Conservation (phyloP, 2,329 filamentous ascomycete genomes). For the Ceratocystis diversiconidia region DNA sequence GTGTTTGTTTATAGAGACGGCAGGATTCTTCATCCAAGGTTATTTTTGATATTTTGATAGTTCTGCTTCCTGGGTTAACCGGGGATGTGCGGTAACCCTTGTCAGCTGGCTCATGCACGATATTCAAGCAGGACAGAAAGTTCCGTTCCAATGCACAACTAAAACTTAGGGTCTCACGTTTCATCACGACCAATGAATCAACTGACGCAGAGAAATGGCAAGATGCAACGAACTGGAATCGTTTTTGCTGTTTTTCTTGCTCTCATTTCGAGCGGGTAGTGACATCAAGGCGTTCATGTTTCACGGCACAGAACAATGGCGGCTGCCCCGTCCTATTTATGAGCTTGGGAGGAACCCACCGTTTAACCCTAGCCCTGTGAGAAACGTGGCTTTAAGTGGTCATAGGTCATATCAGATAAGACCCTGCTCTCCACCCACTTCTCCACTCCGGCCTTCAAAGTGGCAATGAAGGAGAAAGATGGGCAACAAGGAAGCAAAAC, state of each 20-base stretch:
- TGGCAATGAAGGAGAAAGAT: too few species aligned
- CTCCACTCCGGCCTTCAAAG: too few species aligned
- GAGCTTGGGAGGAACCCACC: not conserved
- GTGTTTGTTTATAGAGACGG: slow-evolving; percentile 6
- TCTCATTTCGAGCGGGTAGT: not conserved
- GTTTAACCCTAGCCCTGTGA: too few species aligned
- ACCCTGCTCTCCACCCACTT: too few species aligned
- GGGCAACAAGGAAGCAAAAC: too few species aligned
- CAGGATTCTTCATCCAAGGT: not conserved
- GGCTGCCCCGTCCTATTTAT: not conserved
- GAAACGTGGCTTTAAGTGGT: too few species aligned
- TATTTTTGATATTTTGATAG: not conserved
- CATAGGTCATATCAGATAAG: too few species aligned
- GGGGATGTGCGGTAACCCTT: slow-evolving; percentile 1
- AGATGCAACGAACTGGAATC: not conserved
- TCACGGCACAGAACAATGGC: not conserved
- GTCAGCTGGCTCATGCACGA: not conserved
- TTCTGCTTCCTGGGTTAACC: not conserved
- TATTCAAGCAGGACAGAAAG: not conserved
- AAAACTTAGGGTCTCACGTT: not conserved
- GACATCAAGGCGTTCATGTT: not conserved
- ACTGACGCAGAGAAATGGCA: not conserved
- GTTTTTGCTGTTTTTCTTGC: not conserved
- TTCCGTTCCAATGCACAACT: not conserved
- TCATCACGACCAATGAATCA: not conserved